Evolutionary conservation across 2,329 filamentous ascomycete genomes (phyloP).

Genomic region (Aschersonia sp.): DNA sequence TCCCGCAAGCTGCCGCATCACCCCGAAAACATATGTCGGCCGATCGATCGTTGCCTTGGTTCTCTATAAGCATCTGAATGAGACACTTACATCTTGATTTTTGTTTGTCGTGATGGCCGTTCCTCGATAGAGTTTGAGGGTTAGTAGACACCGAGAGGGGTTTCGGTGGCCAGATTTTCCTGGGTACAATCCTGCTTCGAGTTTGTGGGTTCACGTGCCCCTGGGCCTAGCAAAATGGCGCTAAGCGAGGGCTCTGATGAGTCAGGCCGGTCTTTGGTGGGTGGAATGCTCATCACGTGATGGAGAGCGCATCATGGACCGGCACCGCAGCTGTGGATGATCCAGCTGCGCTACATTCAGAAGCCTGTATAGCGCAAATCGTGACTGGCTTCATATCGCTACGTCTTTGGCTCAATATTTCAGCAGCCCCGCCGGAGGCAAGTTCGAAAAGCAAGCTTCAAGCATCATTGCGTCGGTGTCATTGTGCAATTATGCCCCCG

Average conservation of each 20-base stretch:
- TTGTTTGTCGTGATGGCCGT: conserved; percentile 25
- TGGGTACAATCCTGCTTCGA: conserved; percentile 18
- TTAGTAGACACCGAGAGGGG: conserved; percentile 21
- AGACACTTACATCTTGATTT: conserved; percentile 29
- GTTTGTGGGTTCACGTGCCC: conserved; percentile 29
- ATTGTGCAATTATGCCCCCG: too few relatives aligned
- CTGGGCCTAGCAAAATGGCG: conserved; percentile 11
- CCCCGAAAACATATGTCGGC: not conserved
- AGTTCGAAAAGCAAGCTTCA: too few relatives aligned
- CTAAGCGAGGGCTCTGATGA: conserved; percentile 27
- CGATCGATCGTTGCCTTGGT: conserved; percentile 3
- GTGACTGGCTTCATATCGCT: too few relatives aligned
- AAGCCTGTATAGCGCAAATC: too few relatives aligned
- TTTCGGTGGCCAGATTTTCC: conserved; percentile 25
- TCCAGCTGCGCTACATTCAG: too few relatives aligned
- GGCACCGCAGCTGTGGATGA: too few relatives aligned
- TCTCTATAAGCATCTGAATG: not conserved
- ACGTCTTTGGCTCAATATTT: too few relatives aligned
- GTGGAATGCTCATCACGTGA: not conserved
- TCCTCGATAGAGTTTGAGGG: conserved; percentile 21
- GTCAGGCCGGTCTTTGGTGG: conserved; percentile 9
- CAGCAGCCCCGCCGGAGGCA: too few relatives aligned
- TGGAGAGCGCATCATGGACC: too few relatives aligned
- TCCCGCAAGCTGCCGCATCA: conserved; percentile 1
- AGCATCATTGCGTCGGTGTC: too few relatives aligned